Base-by-base conservation (phyloP, 768 basidiomycete genomes). In the Boletus eberwhitei region DNA sequence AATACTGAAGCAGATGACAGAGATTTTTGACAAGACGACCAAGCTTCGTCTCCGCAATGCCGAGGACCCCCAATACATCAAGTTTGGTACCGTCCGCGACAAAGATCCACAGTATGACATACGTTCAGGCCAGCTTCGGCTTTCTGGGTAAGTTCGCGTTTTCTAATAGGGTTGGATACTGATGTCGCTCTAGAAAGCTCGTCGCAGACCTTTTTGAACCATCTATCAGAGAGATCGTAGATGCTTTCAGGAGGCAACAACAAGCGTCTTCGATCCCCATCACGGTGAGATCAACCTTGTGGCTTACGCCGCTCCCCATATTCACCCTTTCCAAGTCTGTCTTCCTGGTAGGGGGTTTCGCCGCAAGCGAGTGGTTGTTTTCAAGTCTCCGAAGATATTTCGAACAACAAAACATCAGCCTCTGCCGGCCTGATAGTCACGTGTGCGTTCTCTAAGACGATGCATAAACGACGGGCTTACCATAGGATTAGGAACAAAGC, bases 331-430 rank as follows among this genome's bases (percentile, higher is more conserved):
- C 11, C 19, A 40, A 73, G 71, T 68, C 71, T 12, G 71, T 80
- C 22, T 75, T 82, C 50, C 74, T 85, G 2, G 80, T 83, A 3
- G 81, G 82, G 8, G 81, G 80, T 0, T 82, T 82, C 63, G 75
- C 77, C 11, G 77, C 79, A 2, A 81, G 74, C 53, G 75, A 77
- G 41, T 81, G 75, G 73, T 63, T 83, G 17, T 81, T 77, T 55
- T 57, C 66, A 2, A 68, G 71, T 43, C 73, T 84, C 2, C 74
- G 74, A 38, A 66, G 62, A 48, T 60, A 68, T 6, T 67, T 84
- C 11, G 68, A 69, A 5, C 58, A 68, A 5, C 60, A 72, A 0
- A 73, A 75, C n/a, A 61, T 81, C 36, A 71, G 65, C 32, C 64
- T 84, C 17, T 73, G 75, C 48, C 73, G 80, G 8, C 83, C 82